phyloP scores from a whole-genome alignment of 1,284 basidiomycete species.

The Neolentinus lepideus region DNA sequence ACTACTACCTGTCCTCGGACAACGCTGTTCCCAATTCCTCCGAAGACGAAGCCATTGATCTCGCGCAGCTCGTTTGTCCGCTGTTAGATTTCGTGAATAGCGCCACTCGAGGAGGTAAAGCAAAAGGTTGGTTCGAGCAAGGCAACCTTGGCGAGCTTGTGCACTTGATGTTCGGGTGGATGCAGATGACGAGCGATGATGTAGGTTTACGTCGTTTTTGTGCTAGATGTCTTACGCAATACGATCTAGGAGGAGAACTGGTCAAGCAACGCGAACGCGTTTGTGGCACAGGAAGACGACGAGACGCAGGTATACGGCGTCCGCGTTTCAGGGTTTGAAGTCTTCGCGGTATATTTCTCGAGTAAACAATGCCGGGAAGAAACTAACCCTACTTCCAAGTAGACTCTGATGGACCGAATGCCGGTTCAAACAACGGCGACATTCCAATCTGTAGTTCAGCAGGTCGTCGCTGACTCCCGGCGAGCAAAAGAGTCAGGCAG shows the following conservation, averaged over 20 bases:
- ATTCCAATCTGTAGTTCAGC: constrained; percentile 54
- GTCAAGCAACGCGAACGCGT: constrained; percentile 84
- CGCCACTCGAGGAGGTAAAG: constrained; percentile 52
- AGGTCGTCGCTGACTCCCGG: constrained; percentile 48
- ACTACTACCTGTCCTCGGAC: constrained; percentile 59
- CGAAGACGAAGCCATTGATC: constrained; percentile 75
- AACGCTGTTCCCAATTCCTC: constrained; percentile 53
- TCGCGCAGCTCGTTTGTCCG: constrained; percentile 70
- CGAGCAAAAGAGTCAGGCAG: constrained; percentile 43
- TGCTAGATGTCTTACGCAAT: constrained; percentile 1
- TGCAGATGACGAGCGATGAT: constrained; percentile 87
- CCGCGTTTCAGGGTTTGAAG: constrained; percentile 79
- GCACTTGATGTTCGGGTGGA: constrained; percentile 59
- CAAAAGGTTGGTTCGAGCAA: constrained; percentile 53
- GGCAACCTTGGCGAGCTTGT: constrained; percentile 53
- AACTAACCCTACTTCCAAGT: too few species aligned
- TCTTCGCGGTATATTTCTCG: constrained; percentile 64
- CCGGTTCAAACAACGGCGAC: constrained; percentile 47
- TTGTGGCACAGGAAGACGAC: constrained; percentile 93
- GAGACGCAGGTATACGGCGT: constrained; percentile 80
- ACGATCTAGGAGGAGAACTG: constrained; percentile 77
- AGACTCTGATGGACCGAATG: constrained; percentile 72
- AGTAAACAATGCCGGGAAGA: too few species aligned
- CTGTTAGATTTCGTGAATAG: constrained; percentile 78
- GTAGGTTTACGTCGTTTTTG: constrained; percentile 35